Evolutionary conservation across 768 basidiomycete genomes (phyloP).

Genomic region (Trametes cubensis): DNA sequence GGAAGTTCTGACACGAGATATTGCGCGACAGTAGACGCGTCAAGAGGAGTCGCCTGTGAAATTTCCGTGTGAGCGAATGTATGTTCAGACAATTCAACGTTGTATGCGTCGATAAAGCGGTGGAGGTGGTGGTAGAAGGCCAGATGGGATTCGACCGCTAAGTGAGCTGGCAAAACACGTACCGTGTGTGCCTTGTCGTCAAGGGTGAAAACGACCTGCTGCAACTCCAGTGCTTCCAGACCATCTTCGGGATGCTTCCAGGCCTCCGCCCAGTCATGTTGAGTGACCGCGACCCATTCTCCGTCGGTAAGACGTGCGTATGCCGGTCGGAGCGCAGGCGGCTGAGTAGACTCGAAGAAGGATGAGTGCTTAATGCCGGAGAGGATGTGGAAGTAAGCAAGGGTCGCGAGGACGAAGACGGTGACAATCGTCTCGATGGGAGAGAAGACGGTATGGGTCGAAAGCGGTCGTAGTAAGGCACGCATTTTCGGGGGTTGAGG

Average conservation of each 20-base stretch:
- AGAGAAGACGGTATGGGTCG: constrained; percentile 69
- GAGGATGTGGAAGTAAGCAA: constrained; percentile 94
- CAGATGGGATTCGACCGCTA: not conserved
- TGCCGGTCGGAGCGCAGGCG: constrained; percentile 53
- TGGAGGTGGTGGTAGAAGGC: not conserved
- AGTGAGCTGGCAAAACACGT: constrained; percentile 28
- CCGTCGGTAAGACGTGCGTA: constrained; percentile 55
- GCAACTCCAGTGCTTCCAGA: constrained; percentile 59
- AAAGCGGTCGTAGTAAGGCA: constrained; percentile 66
- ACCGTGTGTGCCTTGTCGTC: constrained; percentile 43
- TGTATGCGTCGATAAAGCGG: not conserved
- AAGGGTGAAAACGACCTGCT: constrained; percentile 70
- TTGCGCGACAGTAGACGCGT: constrained; percentile 49
- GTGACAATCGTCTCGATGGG: constrained; percentile 91
- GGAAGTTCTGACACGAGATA: constrained; percentile 47
- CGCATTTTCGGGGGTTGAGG: constrained; percentile 45
- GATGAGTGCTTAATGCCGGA: constrained; percentile 87
- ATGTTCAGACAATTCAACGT: not conserved
- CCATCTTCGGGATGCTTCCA: constrained; percentile 33
- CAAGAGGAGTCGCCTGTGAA: constrained; percentile 34
- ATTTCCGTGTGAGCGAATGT: constrained; percentile 4
- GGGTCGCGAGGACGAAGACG: constrained; percentile 85
- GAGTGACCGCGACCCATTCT: constrained; percentile 66
- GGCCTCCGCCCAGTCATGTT: constrained; percentile 52
- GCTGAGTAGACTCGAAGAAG: constrained; percentile 63